Evolutionary conservation across 2,329 filamentous ascomycete genomes (phyloP).

Genomic region (Teratosphaeriaceae sp.): DNA sequence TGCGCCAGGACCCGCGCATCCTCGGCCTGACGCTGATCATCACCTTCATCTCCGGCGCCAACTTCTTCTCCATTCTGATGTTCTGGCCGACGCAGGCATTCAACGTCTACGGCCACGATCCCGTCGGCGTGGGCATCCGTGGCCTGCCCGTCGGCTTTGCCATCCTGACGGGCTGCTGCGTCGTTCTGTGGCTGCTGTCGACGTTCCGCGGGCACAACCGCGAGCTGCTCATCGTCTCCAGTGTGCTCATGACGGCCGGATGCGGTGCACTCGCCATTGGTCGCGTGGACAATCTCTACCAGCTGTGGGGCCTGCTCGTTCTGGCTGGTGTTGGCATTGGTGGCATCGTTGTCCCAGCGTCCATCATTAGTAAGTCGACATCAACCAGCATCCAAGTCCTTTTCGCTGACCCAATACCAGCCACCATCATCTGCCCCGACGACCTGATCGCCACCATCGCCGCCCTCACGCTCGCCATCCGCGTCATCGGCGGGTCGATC

Average conservation of each 20-base stretch:
- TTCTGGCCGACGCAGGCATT: slow-evolving; percentile 55
- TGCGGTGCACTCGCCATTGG: slow-evolving; percentile 27
- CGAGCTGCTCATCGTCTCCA: slow-evolving; percentile 54
- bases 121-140: slow-evolving; percentile 56
- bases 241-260: slow-evolving; percentile 59
- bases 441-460: slow-evolving; percentile 64
- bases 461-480: slow-evolving; percentile 62
- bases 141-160: slow-evolving; percentile 58
- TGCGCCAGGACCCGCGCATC: slow-evolving; percentile 33
- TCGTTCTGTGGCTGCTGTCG: slow-evolving; percentile 54
- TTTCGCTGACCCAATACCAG: slow-evolving; percentile 8
- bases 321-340: slow-evolving; percentile 59
- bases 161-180: slow-evolving; percentile 54
- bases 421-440: slow-evolving; percentile 62
- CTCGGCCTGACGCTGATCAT: slow-evolving; percentile 32
- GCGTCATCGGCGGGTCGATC: slow-evolving; percentile 60
- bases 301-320: slow-evolving; percentile 29
- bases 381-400: background rate
- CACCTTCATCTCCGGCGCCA: slow-evolving; percentile 33
- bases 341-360: slow-evolving; percentile 60
- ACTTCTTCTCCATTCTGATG: slow-evolving; percentile 38
- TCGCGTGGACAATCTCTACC: slow-evolving; percentile 23
- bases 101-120: slow-evolving; percentile 45
- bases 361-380: slow-evolving; percentile 46
- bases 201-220: slow-evolving; percentile 53